phyloP scores from a whole-genome alignment of 306 rosid genomes.

The Cyclanthera cordifolia region DNA sequence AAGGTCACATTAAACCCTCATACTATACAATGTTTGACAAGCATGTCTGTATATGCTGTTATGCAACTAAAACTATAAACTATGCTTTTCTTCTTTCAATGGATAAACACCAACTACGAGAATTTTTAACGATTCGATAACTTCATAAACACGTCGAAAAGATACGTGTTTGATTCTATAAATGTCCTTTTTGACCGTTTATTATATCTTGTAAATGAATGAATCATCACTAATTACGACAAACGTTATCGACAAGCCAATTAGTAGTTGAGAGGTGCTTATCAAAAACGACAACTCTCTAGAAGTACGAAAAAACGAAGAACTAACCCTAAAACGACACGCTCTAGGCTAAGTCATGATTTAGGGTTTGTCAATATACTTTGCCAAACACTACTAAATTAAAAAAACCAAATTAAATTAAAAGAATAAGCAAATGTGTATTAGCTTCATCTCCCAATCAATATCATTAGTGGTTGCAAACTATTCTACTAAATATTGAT shows the following conservation, averaged over 20 bases:
- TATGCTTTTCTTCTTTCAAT: constrained; percentile 7
- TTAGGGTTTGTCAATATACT: neutral
- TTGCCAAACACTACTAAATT: constrained; percentile 6
- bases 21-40: constrained; percentile 5
- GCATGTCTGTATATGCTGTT: neutral
- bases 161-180: constrained; percentile 18
- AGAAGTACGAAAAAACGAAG: neutral
- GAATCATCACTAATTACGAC: neutral
- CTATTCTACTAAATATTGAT: neutral
- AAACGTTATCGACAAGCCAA: neutral
- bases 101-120: neutral
- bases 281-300: constrained; percentile 7
- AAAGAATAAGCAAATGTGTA: neutral
- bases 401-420: neutral
- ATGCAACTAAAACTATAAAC: neutral
- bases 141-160: constrained; percentile 4
- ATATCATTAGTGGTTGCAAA: neutral
- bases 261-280: constrained; percentile 9
- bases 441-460: neutral
- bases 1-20: neutral
- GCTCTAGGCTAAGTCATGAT: neutral
- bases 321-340: constrained; percentile 7
- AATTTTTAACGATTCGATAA: constrained; percentile 13
- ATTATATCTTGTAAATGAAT: neutral
- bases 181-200: neutral